Conservation (phyloP, 2,329 filamentous ascomycete genomes). For the Cladophialophora immunda region DNA sequence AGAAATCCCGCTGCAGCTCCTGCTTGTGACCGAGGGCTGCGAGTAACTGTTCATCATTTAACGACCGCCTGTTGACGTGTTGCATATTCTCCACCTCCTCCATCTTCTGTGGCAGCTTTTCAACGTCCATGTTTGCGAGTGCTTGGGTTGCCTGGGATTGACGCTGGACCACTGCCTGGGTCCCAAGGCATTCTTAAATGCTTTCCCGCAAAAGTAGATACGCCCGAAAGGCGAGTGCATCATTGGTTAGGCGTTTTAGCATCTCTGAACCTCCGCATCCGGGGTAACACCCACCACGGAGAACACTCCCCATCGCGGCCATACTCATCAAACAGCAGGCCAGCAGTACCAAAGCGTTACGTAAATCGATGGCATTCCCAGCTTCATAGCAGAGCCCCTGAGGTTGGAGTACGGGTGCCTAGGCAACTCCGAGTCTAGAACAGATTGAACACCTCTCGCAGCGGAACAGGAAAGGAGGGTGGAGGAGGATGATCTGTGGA, state of each 20-base stretch:
- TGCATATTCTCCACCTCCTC: neutral
- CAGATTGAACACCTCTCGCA: neutral
- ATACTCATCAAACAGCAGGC: neutral
- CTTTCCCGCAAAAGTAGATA: neutral
- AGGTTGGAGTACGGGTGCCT: neutral
- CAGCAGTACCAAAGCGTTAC: neutral
- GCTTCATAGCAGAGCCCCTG: neutral
- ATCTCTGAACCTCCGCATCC: neutral
- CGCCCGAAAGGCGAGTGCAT: neutral
- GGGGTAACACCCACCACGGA: neutral
- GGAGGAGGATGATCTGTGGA: neutral
- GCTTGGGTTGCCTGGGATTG: neutral
- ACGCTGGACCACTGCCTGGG: neutral
- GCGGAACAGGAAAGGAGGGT: neutral
- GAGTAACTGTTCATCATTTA: conserved; percentile 47
- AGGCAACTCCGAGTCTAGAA: neutral
- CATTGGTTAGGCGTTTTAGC: neutral
- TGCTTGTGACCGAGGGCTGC: conserved; percentile 65
- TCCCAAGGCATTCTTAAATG: neutral
- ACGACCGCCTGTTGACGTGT: conserved; percentile 12
- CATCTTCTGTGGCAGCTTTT: conserved; percentile 1
- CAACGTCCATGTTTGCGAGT: conserved; percentile 3
- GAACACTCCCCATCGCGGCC: neutral
- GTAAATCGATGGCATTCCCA: neutral
- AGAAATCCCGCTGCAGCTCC: conserved; percentile 60